Evolutionary conservation across 495 filamentous ascomycete species (phyloP).

Genomic region (Xeromyces bisporus): DNA sequence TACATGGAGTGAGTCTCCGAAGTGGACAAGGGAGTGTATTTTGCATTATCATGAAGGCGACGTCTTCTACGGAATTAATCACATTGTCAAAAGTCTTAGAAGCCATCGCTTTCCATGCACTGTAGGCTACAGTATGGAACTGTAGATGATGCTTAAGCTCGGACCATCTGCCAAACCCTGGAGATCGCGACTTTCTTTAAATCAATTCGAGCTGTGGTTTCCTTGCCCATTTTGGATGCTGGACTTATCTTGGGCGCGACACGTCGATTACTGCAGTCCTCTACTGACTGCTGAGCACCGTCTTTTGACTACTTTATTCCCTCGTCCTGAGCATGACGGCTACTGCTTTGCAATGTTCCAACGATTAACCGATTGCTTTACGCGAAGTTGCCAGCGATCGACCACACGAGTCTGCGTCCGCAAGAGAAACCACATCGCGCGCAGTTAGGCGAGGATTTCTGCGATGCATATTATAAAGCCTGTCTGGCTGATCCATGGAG

Average conservation of each 20-base stretch:
- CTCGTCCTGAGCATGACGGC: slow-evolving; percentile 1
- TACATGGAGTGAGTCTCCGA: no score
- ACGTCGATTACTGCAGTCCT: no score
- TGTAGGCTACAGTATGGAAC: no score
- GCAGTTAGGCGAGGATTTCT: slow-evolving; percentile 5
- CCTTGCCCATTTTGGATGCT: slow-evolving; percentile 2
- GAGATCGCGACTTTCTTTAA: slow-evolving; percentile 22
- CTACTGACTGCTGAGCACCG: no score
- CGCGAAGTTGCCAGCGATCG: neutral
- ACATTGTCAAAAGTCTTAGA: no score
- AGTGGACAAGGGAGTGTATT: no score
- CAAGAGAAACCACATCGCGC: neutral
- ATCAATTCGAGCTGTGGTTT: neutral
- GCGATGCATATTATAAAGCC: slow-evolving; percentile 86
- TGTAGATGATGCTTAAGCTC: no score
- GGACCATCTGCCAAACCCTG: slow-evolving; percentile 20
- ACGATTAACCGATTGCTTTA: neutral
- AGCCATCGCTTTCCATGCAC: no score
- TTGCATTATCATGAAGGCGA: no score
- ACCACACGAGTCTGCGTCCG: neutral
- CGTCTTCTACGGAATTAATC: no score
- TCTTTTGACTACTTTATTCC: no score
- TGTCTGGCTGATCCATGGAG: slow-evolving; percentile 81
- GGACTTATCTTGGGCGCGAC: no score
- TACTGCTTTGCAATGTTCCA: slow-evolving; percentile 16